phyloP scores from a whole-genome alignment of 2,329 filamentous ascomycete species.

The Colletotrichum liriopes region DNA sequence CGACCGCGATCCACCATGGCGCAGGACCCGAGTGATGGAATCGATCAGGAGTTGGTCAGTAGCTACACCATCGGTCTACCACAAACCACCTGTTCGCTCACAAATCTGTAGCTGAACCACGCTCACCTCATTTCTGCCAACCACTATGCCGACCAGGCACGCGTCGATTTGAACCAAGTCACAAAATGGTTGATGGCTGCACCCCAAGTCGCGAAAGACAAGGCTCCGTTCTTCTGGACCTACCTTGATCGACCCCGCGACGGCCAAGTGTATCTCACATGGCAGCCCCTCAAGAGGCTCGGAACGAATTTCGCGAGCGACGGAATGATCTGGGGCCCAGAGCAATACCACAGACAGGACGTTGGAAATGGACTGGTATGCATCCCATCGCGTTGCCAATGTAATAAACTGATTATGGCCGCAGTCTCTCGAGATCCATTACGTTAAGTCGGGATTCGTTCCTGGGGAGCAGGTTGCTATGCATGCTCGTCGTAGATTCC shows the following conservation, averaged over 20 bases:
- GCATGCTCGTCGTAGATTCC: conserved; percentile 89
- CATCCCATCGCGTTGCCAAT: conserved; percentile 36
- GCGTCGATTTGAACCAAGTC: conserved; percentile 82
- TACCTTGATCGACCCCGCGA: conserved; percentile 88
- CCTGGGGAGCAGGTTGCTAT: conserved; percentile 81
- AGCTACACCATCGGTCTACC: conserved; percentile 47
- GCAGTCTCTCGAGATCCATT: conserved; percentile 90
- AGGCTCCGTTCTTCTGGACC: conserved; percentile 92
- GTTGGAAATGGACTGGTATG: conserved; percentile 73
- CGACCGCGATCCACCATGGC: conserved; percentile 40
- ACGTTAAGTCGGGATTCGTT: conserved; percentile 85
- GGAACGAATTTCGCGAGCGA: conserved; percentile 87
- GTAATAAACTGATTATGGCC: not conserved
- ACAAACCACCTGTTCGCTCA: conserved; percentile 48
- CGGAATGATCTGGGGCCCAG: conserved; percentile 90
- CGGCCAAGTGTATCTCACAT: conserved; percentile 87
- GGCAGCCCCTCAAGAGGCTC: conserved; percentile 84
- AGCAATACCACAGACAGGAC: conserved; percentile 83
- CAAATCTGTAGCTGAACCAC: conserved; percentile 78
- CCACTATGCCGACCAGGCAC: conserved; percentile 82
- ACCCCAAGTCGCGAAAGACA: conserved; percentile 87
- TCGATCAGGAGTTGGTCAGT: conserved; percentile 43
- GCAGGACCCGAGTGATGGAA: conserved; percentile 43
- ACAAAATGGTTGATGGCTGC: conserved; percentile 88
- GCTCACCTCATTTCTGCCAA: conserved; percentile 90